Conservation (phyloP, 2,329 filamentous ascomycete species). For the Beauveria bassiana region DNA sequence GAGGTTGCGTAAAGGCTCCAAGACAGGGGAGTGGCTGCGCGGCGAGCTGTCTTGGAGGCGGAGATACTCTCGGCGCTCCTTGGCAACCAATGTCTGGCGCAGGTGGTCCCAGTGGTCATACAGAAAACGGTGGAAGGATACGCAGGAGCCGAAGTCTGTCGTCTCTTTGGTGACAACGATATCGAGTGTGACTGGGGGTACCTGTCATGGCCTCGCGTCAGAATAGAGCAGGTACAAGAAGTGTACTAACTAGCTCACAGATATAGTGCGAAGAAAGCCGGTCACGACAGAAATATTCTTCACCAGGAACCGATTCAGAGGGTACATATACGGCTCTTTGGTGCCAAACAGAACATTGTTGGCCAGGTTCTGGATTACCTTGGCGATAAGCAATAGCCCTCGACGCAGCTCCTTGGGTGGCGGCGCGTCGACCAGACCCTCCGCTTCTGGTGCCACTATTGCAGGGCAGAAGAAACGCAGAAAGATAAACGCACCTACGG, state of each 20-base stretch:
- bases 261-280: constrained; percentile 59
- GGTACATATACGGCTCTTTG: constrained; percentile 67
- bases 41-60: constrained; percentile 46
- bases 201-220: constrained; percentile 22
- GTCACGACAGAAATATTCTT: constrained; percentile 62
- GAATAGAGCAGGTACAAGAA: constrained; percentile 16
- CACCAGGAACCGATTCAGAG: constrained; percentile 60
- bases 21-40: constrained; percentile 46
- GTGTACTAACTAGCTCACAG: constrained; percentile 36
- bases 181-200: constrained; percentile 41
- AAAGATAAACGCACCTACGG: constrained; percentile 64
- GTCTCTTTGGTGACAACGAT: constrained; percentile 36
- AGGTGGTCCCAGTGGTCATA: constrained; percentile 68
- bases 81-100: constrained; percentile 53
- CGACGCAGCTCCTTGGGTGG: constrained; percentile 64
- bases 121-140: constrained; percentile 59
- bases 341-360: constrained; percentile 66
- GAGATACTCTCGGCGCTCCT: constrained; percentile 50
- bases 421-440: constrained; percentile 52
- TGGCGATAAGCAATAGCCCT: constrained; percentile 60
- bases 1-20: constrained; percentile 52
- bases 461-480: constrained; percentile 66
- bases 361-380: constrained; percentile 63
- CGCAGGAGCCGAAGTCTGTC: constrained; percentile 64
- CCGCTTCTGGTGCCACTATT: constrained; percentile 61